These are phyloP conservation scores for Curvularia sp. DNA, from an alignment of 2,329 filamentous ascomycete species.

Conservation along the genomic window DNA sequence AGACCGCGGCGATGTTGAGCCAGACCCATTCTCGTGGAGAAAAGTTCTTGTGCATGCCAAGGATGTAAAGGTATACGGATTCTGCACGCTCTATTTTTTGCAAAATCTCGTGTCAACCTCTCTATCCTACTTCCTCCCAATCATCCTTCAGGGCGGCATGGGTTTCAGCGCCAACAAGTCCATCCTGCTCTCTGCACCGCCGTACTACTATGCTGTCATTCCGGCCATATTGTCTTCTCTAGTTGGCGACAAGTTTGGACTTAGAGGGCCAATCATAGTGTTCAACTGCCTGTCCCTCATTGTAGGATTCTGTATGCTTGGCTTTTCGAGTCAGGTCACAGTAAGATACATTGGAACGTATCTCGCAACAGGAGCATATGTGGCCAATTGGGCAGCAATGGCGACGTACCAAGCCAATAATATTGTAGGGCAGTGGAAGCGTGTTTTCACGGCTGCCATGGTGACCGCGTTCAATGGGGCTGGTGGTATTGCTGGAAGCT, in stretches of 20 bases:
- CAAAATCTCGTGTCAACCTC: constrained; percentile 71
- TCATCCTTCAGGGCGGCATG: constrained; percentile 61
- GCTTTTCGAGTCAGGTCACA: constrained; percentile 64
- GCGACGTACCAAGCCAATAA: constrained; percentile 63
- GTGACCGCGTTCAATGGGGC: constrained; percentile 68
- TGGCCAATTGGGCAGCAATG: constrained; percentile 73
- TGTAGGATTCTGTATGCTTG: constrained; percentile 69
- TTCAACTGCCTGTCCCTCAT: constrained; percentile 71
- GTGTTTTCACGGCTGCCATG: constrained; percentile 66
- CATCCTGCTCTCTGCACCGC: constrained; percentile 70
- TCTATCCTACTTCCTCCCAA: constrained; percentile 70
- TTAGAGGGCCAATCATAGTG: constrained; percentile 68
- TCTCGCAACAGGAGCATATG: constrained; percentile 71
- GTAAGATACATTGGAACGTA: constrained; percentile 70
- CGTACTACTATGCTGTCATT: constrained; percentile 71
- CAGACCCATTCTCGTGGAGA: constrained; percentile 63
- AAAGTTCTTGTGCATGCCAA: constrained; percentile 64
- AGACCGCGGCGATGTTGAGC: constrained; percentile 66
- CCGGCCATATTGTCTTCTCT: constrained; percentile 69
- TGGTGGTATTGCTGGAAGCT: constrained; percentile 70
- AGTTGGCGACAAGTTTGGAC: constrained; percentile 65
- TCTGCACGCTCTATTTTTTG: constrained; percentile 69
- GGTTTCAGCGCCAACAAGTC: constrained; percentile 52
- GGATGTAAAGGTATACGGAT: constrained; percentile 70
- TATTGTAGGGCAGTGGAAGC: constrained; percentile 65